These are phyloP conservation scores for Krasilnikovozyma curviuscula DNA, from an alignment of 768 basidiomycete species.

Conservation along the genomic window DNA sequence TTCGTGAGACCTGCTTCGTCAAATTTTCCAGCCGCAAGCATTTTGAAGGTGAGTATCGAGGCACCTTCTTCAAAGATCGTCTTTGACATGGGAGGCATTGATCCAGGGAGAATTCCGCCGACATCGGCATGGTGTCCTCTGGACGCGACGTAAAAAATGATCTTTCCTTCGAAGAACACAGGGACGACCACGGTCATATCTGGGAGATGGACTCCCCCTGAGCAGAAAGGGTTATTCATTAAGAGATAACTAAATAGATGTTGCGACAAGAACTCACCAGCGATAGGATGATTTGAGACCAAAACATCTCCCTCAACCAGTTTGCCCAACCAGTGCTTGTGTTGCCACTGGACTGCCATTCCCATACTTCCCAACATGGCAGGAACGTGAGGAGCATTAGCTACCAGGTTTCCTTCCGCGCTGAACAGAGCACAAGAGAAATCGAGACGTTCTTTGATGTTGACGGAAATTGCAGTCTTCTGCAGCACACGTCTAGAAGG, in stretches of 20 bases:
- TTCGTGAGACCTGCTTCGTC: slow-evolving; percentile 53
- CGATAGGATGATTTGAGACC: slow-evolving; percentile 41
- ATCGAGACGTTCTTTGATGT: slow-evolving; percentile 89
- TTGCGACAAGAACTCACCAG: no score
- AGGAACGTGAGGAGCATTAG: slow-evolving; percentile 52
- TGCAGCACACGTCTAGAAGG: no score
- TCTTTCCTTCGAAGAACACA: slow-evolving; percentile 63
- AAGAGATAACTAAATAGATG: no score
- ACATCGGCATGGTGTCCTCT: slow-evolving; percentile 89
- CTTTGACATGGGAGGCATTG: slow-evolving; percentile 85
- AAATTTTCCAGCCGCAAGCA: slow-evolving; percentile 64
- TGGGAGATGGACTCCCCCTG: slow-evolving; percentile 55
- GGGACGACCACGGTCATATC: slow-evolving; percentile 91
- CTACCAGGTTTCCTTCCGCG: slow-evolving; percentile 78
- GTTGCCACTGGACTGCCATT: slow-evolving; percentile 23
- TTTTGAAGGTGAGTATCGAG: slow-evolving; percentile 73
- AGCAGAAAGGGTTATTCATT: no score
- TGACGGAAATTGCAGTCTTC: slow-evolving; percentile 79
- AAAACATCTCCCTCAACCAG: slow-evolving; percentile 80
- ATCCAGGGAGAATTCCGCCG: no score
- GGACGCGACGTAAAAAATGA: slow-evolving; percentile 84
- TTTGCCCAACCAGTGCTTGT: slow-evolving; percentile 31
- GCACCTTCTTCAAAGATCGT: slow-evolving; percentile 90
- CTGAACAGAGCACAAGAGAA: slow-evolving; percentile 89
- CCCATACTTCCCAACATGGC: slow-evolving; percentile 16